phyloP scores from a whole-genome alignment of 2,329 filamentous ascomycete genomes.

The Fusarium fujikuroi region DNA sequence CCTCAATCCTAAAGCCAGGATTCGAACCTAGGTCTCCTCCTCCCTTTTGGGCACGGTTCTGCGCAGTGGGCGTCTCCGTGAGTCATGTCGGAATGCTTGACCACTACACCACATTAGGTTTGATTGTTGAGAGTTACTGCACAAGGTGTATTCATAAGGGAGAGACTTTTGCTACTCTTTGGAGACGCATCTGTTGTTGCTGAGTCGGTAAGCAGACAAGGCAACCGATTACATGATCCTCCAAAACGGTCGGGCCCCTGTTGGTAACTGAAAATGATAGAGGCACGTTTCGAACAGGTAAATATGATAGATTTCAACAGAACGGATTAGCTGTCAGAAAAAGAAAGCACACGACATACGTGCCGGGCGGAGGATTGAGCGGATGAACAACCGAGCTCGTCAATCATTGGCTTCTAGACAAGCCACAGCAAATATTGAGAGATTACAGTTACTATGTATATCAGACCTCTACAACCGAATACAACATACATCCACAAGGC shows the following conservation, averaged over 20 bases:
- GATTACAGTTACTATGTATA: not conserved
- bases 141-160: not conserved
- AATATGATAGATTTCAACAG: not conserved
- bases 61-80: not conserved
- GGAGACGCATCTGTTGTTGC: not conserved
- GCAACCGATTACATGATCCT: not conserved
- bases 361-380: not conserved
- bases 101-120: not conserved
- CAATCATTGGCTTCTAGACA: not conserved
- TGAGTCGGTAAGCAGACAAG: not conserved
- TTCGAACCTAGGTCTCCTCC: not conserved
- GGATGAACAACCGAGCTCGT: not conserved
- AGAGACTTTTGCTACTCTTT: not conserved
- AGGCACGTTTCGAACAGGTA: not conserved
- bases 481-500: not conserved
- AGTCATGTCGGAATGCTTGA: not conserved
- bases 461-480: not conserved
- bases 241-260: not conserved
- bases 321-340: not conserved
- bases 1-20: not conserved
- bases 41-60: not conserved
- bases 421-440: not conserved
- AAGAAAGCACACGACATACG: not conserved
- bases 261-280: not conserved
- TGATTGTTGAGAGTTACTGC: not conserved